Evolutionary conservation across 2,329 filamentous ascomycete genomes (phyloP).

Genomic region (Ascocoryne sarcoides): DNA sequence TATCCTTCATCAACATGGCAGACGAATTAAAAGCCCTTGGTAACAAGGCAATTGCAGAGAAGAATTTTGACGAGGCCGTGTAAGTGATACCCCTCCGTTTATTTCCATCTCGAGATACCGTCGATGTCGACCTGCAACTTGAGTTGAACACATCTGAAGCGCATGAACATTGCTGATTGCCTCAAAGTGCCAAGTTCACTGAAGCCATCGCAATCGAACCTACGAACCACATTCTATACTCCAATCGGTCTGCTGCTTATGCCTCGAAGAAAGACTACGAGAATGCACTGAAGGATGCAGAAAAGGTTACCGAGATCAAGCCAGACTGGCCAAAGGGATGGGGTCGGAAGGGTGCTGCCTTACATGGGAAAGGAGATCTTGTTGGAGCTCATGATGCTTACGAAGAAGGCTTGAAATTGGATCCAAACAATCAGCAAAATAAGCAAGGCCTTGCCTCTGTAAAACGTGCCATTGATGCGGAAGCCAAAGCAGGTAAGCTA

Average conservation of each 20-base stretch:
- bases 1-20: slow-evolving; percentile 33
- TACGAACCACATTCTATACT: slow-evolving; percentile 92
- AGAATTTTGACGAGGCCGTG: slow-evolving; percentile 95
- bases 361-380: slow-evolving; percentile 81
- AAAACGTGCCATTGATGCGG: slow-evolving; percentile 76
- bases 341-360: slow-evolving; percentile 83
- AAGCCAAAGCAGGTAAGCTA: slow-evolving; percentile 43
- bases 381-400: slow-evolving; percentile 82
- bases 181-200: slow-evolving; percentile 76
- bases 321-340: slow-evolving; percentile 97
- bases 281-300: slow-evolving; percentile 77
- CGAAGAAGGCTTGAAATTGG: slow-evolving; percentile 86
- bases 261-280: slow-evolving; percentile 86
- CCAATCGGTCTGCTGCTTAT: slow-evolving; percentile 83
- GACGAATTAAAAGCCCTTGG: slow-evolving; percentile 91
- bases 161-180: too few relatives aligned
- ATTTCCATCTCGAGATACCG: slow-evolving; percentile 4
- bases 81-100: slow-evolving; percentile 43
- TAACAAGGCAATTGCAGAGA: slow-evolving; percentile 97
- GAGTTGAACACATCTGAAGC: too few relatives aligned
- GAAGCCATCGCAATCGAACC: slow-evolving; percentile 85
- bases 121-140: too few relatives aligned
- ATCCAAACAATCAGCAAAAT: slow-evolving; percentile 83
- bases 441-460: slow-evolving; percentile 82
- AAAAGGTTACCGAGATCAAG: slow-evolving; percentile 90